Evolutionary conservation across 2,329 filamentous ascomycete species (phyloP), one percentile per base, ranked within the genome.

Genomic region (Botrytis elliptica): DNA sequence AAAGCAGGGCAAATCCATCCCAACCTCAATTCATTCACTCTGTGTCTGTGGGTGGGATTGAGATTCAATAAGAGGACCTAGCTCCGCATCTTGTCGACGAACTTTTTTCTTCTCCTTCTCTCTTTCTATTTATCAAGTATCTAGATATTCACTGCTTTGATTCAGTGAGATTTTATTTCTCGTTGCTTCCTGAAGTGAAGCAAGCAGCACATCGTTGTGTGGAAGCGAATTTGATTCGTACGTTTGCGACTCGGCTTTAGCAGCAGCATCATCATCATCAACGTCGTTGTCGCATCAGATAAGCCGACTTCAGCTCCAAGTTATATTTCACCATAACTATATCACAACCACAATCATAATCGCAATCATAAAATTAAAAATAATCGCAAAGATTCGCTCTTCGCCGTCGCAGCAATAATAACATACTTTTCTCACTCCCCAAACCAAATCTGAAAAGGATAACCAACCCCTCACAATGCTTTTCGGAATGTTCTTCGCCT

Each of bases 401-500:
- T 68, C 42, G 16, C 40, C 33, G 22, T 60, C 52, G 7, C 63
- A 68, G 49, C 46, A 40, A 57, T 22, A 20, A 71, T 40, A 29
- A 71, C 14, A 57, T 42, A 57, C 16, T 64, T 25, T 0, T 29
- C 36, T 36, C n/a, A 57, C 33, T 0, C 22, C n/a, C 36, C 12
- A 29, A 29, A 29, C 7, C 3, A 52, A 25, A 57, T n/a, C 69
- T 16, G 38, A 59, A 63, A 44, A 6, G 36, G 29, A 68, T 33
- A 29, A 29, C 9, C 62, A 20, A 40, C 6, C 22, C 22, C 49
- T 75, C 76, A 79, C 65, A 12, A 91, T 91, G 89, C 76, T 91
- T 63, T 90, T 90, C 83, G 88, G 87, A 76, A 80, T 91, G 76
- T 84, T 90, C 77, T 91, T 91, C 83, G 85, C 88, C 81, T 87